Evolutionary conservation across 2,329 filamentous ascomycete genomes (phyloP).

Genomic region (Pestalotiopsis sp.): DNA sequence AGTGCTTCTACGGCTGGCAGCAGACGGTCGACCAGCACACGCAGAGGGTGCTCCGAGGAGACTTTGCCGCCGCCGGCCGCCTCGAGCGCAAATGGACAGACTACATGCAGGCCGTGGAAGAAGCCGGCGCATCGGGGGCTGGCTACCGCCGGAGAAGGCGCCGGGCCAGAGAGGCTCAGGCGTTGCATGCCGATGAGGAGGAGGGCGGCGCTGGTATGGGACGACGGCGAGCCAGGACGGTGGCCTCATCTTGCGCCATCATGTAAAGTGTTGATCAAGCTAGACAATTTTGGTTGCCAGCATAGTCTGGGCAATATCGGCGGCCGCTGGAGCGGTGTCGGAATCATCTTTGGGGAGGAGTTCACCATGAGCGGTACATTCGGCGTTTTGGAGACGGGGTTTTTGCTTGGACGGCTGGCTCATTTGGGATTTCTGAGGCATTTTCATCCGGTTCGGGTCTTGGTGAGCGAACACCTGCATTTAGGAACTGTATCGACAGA

Average conservation of each 20-base stretch:
- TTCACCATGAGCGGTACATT: neutral
- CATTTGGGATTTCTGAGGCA: neutral
- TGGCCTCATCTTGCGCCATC: slow-evolving; percentile 58
- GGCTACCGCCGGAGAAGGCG: slow-evolving; percentile 72
- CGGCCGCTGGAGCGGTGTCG: neutral
- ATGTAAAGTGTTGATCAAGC: slow-evolving; percentile 54
- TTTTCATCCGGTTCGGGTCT: slow-evolving; percentile 1
- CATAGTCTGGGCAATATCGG: neutral
- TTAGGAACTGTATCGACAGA: neutral
- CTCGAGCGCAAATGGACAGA: slow-evolving; percentile 91
- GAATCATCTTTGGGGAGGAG: neutral
- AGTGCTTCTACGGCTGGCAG: slow-evolving; percentile 95
- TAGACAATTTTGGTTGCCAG: neutral
- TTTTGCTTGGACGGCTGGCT: neutral
- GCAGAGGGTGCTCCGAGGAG: slow-evolving; percentile 79
- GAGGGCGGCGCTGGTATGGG: slow-evolving; percentile 61
- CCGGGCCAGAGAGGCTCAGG: slow-evolving; percentile 79
- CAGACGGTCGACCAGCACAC: slow-evolving; percentile 93
- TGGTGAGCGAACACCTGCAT: neutral
- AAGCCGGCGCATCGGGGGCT: slow-evolving; percentile 71
- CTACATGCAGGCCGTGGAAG: slow-evolving; percentile 90
- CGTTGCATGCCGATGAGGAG: slow-evolving; percentile 80
- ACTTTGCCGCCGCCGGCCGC: slow-evolving; percentile 73
- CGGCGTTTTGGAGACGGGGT: slow-evolving; percentile 1
- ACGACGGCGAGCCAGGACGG: slow-evolving; percentile 65